These are phyloP conservation scores for Tuctoria greenei DNA, from an alignment of 176 grass and related monocot species.

Conservation along the genomic window DNA sequence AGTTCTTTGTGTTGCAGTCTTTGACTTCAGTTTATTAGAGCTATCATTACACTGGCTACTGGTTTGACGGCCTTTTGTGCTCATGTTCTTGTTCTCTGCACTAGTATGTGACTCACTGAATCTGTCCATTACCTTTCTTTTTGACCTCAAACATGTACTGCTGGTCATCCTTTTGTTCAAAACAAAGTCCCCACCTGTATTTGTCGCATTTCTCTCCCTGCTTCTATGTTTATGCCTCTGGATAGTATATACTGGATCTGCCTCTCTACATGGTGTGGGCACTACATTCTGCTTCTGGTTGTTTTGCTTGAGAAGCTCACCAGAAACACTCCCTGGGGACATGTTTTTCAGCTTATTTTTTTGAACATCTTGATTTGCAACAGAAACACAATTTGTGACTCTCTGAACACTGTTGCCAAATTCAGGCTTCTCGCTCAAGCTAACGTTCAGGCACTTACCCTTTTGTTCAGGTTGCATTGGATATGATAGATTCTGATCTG, in stretches of 20 bases:
- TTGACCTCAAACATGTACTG: slow-evolving; percentile 41
- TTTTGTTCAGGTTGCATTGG: slow-evolving; percentile 42
- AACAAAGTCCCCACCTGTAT: slow-evolving; percentile 36
- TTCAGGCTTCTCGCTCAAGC: slow-evolving; percentile 23
- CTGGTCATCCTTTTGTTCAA: slow-evolving; percentile 48
- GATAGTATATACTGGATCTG: slow-evolving; percentile 8
- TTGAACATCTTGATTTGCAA: slow-evolving; percentile 31
- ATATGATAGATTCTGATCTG: slow-evolving; percentile 19
- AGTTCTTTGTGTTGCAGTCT: slow-evolving; percentile 22
- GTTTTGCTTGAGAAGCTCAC: slow-evolving; percentile 53
- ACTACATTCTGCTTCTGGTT: slow-evolving; percentile 67
- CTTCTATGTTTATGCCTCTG: slow-evolving; percentile 37
- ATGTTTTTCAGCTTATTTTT: slow-evolving; percentile 19
- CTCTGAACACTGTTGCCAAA: slow-evolving; percentile 11
- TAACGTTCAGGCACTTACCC: slow-evolving; percentile 29
- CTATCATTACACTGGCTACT: neutral
- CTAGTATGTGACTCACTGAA: slow-evolving; percentile 6
- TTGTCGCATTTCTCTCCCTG: slow-evolving; percentile 23
- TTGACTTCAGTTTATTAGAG: slow-evolving; percentile 31
- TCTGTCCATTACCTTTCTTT: slow-evolving; percentile 47
- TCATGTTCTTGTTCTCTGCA: slow-evolving; percentile 29
- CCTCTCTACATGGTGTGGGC: slow-evolving; percentile 13
- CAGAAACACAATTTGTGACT: neutral
- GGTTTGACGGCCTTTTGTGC: slow-evolving; percentile 27
- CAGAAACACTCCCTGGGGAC: slow-evolving; percentile 20